These are phyloP conservation scores for Coemansia reversa DNA, from an alignment of 192 early-diverging fungal species.

Conservation along the genomic window DNA sequence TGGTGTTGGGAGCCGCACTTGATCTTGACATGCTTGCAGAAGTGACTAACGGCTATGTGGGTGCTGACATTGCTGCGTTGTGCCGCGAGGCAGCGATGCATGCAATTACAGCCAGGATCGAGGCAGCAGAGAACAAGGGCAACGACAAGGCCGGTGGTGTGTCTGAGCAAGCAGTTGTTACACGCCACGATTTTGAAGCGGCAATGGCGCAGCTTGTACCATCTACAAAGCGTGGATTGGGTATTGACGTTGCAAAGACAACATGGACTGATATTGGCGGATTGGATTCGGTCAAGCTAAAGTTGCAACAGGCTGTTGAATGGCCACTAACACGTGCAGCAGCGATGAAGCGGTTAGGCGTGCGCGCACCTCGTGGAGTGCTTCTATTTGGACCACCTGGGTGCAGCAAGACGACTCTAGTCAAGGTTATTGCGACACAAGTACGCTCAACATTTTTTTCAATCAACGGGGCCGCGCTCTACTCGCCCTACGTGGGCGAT, in stretches of 20 bases:
- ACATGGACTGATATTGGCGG: conserved; percentile 91
- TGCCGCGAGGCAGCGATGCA: conserved; percentile 75
- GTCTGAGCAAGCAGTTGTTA: conserved; percentile 2
- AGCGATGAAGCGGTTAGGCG: conserved; percentile 71
- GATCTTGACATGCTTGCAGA: conserved; percentile 58
- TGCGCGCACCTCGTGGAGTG: conserved; percentile 81
- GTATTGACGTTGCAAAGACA: conserved; percentile 60
- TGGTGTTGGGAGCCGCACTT: conserved; percentile 57
- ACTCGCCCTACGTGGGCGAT: conserved; percentile 42
- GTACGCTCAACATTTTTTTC: conserved; percentile 71
- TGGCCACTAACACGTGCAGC: conserved; percentile 79
- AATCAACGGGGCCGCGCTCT: conserved; percentile 50
- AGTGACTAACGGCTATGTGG: conserved; percentile 89
- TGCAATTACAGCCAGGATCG: conserved; percentile 5
- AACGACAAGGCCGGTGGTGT: not conserved
- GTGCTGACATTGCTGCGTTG: conserved; percentile 84
- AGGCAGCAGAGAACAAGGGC: not conserved
- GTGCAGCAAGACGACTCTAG: conserved; percentile 96
- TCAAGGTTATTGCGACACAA: conserved; percentile 80
- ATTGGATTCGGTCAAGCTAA: conserved; percentile 71
- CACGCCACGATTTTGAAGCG: conserved; percentile 58
- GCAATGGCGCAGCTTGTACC: conserved; percentile 66
- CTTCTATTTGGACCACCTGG: conserved; percentile 97
- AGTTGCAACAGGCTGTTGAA: conserved; percentile 80
- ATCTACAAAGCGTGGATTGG: conserved; percentile 68